Evolutionary conservation across 2,329 filamentous ascomycete species (phyloP).

Genomic region (Trichoderma sp.): DNA sequence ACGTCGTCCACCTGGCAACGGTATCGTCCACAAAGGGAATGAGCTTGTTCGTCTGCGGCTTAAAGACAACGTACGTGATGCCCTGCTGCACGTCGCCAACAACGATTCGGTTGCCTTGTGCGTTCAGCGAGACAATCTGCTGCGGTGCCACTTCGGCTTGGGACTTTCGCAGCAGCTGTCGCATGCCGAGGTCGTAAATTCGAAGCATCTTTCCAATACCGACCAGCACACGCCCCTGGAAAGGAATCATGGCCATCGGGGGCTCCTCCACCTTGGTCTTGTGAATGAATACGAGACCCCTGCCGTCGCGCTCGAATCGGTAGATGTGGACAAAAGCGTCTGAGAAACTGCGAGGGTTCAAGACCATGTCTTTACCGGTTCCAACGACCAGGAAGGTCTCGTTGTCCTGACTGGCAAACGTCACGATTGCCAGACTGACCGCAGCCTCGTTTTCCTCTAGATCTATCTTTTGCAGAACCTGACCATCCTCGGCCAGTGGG

Average conservation of each 20-base stretch:
- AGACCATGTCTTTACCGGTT: conserved; percentile 85
- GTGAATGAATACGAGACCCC: conserved; percentile 89
- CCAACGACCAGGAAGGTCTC: conserved; percentile 93
- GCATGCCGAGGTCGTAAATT: conserved; percentile 91
- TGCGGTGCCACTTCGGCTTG: conserved; percentile 78
- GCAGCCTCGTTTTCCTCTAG: conserved; percentile 89
- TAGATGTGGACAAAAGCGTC: conserved; percentile 92
- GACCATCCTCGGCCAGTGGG: conserved; percentile 69
- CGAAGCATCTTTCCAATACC: conserved; percentile 81
- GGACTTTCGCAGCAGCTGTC: conserved; percentile 87
- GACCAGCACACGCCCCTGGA: conserved; percentile 87
- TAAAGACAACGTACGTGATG: conserved; percentile 90
- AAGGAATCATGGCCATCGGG: conserved; percentile 84
- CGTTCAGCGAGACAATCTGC: conserved; percentile 85
- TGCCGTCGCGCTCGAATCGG: conserved; percentile 83
- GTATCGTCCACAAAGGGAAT: conserved; percentile 94
- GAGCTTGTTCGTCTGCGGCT: conserved; percentile 84
- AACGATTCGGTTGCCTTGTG: conserved; percentile 86
- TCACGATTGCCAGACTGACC: conserved; percentile 79
- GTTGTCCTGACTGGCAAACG: conserved; percentile 85
- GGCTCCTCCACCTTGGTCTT: conserved; percentile 92
- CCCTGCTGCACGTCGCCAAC: conserved; percentile 93
- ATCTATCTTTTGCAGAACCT: conserved; percentile 75
- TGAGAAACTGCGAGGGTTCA: conserved; percentile 73
- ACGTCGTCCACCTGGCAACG: conserved; percentile 86